Evolutionary conservation across 2,329 filamentous ascomycete species (phyloP).

Genomic region (Alternaria arbusti): DNA sequence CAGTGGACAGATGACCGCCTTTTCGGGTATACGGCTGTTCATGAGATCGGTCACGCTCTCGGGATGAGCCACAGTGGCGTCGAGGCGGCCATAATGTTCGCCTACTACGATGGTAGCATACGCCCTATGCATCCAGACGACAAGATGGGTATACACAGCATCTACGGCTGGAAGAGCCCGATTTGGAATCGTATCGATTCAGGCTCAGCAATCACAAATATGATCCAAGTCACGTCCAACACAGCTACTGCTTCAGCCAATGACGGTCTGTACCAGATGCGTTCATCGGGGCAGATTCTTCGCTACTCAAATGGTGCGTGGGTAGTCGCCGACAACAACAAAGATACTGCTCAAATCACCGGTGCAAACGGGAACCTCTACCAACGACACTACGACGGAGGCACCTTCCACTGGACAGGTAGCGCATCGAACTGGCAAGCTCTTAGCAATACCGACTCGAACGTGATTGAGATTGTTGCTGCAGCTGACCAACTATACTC

Average conservation of each 20-base stretch:
- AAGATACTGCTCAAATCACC: slow-evolving; percentile 34
- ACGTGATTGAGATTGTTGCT: slow-evolving; percentile 36
- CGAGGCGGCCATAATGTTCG: slow-evolving; percentile 39
- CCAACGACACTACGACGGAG: slow-evolving; percentile 37
- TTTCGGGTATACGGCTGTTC: slow-evolving; percentile 35
- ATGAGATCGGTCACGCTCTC: slow-evolving; percentile 40
- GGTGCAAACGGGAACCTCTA: slow-evolving; percentile 32
- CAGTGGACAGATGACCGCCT: slow-evolving; percentile 35
- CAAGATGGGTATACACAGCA: slow-evolving; percentile 32
- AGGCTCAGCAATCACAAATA: slow-evolving; percentile 19
- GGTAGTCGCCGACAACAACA: slow-evolving; percentile 32
- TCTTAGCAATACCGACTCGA: slow-evolving; percentile 28
- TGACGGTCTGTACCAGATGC: slow-evolving; percentile 38
- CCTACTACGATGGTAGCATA: slow-evolving; percentile 32
- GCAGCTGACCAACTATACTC: slow-evolving; percentile 35
- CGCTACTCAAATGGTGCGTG: slow-evolving; percentile 25
- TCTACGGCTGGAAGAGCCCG: slow-evolving; percentile 39
- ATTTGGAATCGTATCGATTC: slow-evolving; percentile 32
- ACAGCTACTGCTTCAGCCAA: slow-evolving; percentile 5
- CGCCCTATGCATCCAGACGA: slow-evolving; percentile 35
- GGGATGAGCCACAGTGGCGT: slow-evolving; percentile 37
- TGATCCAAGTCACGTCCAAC: slow-evolving; percentile 28
- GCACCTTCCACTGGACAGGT: slow-evolving; percentile 30
- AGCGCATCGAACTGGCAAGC: slow-evolving; percentile 26
- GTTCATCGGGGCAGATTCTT: slow-evolving; percentile 32